phyloP scores from a whole-genome alignment of 164 flowering plant genomes.

The Nymphaea colorata region DNA sequence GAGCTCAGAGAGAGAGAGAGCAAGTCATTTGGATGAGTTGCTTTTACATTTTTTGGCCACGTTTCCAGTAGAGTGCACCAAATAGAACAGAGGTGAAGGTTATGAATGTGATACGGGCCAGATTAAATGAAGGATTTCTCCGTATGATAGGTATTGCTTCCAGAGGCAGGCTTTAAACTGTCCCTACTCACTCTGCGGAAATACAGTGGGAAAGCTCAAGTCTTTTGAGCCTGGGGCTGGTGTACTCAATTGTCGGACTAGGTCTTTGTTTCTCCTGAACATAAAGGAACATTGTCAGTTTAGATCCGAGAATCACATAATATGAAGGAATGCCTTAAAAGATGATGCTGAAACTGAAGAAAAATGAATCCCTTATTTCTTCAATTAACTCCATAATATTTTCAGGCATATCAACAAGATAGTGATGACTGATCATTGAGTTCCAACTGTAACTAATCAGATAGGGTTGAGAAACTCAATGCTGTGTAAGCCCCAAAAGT shows the following conservation, averaged over 20 bases:
- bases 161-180: constrained; percentile 43
- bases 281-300: too few species aligned
- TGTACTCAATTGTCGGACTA: constrained; percentile 15
- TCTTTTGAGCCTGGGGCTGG: constrained; percentile 29
- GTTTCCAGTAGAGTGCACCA: constrained; percentile 29
- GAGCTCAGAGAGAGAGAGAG: not conserved
- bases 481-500: too few species aligned
- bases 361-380: too few species aligned
- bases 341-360: too few species aligned
- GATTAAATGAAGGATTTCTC: constrained; percentile 33
- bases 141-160: constrained; percentile 38
- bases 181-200: constrained; percentile 25
- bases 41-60: constrained; percentile 32
- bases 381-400: too few species aligned
- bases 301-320: too few species aligned
- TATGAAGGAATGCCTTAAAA: too few species aligned
- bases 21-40: not conserved
- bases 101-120: constrained; percentile 17
- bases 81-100: constrained; percentile 14
- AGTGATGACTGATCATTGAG: not conserved
- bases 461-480: too few species aligned
- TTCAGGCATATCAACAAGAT: too few species aligned
- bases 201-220: constrained; percentile 26
- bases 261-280: constrained; percentile 8
- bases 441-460: too few species aligned